Evolutionary conservation across 352 stramenopile genomes (phyloP), one percentile per base, ranked within the genome.

Genomic region (Blastocystis sp.): DNA sequence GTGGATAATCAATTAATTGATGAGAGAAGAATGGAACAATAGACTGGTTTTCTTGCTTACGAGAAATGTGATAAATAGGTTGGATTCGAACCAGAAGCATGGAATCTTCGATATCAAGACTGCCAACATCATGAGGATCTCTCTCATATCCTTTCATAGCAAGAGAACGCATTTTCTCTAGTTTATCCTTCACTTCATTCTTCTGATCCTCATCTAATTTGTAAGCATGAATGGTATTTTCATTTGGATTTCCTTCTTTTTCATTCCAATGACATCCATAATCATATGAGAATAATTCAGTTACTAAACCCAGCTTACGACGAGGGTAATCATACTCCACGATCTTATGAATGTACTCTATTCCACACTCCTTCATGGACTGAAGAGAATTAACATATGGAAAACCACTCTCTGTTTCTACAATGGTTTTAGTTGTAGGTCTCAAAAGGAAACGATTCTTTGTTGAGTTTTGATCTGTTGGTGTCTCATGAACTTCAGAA

Each of bases 1-100:
- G 40, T n/a, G 69, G 69, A 57, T 59, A 59, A 51, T 81, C 44
- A 33, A 81, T 64, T 0, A 60, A 33, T 44, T 81, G 69, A n/a
- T 58, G 3, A 19, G n/a, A 59, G 27, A 81, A 62, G 22, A 64
- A 51, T 0, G 42, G 69, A 27, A 59, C 6, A 9, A 81, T n/a
- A 11, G 48, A 58, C 3, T 30, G 35, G 22, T 58, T 27, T 15
- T 62, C 40, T 22, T 64, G 69, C 19, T 15, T 27, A 1, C 69
- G 69, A n/a, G n/a, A 11, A 35, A 81, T 19, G 35, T 19, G 17
- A 40, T 35, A 81, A 17, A 81, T 24, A n/a, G 69, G 69, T 6
- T 44, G 69, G 24, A 81, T 48, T 27, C 44, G 69, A 15, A 81
- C 13, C 22, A 81, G 15, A 7, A 81, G 19, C 9, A 11, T 64